Evolutionary conservation across 148 eudicot species (phyloP).

Genomic region (Rhododendron kiyosumense): DNA sequence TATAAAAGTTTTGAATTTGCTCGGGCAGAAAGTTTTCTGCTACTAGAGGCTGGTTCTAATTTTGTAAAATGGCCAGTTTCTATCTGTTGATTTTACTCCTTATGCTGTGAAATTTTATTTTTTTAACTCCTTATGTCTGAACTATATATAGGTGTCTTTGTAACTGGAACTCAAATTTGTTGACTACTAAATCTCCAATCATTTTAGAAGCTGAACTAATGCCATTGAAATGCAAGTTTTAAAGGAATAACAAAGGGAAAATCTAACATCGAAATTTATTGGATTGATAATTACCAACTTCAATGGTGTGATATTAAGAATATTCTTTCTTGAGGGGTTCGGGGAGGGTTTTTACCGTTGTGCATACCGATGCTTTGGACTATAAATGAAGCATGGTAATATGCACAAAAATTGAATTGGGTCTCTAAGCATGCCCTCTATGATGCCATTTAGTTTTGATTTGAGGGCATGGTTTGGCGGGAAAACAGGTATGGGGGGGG

Average conservation of each 20-base stretch:
- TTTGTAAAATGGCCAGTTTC: background rate
- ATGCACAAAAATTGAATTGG: no score
- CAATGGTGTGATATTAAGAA: background rate
- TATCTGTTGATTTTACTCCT: background rate
- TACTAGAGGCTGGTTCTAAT: background rate
- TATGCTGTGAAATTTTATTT: no score
- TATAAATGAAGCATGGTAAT: no score
- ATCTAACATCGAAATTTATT: background rate
- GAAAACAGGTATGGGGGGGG: no score
- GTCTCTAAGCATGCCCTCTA: no score
- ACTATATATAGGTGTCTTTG: background rate
- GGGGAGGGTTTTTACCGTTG: background rate
- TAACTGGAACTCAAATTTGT: background rate
- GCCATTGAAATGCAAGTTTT: background rate
- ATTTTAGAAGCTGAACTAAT: background rate
- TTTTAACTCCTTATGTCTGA: background rate
- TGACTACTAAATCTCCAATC: background rate
- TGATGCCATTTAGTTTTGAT: no score
- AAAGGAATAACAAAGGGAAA: background rate
- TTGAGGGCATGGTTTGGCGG: no score
- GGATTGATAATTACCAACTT: no score
- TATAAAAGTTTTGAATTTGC: background rate
- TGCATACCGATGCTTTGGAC: no score
- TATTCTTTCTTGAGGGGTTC: background rate
- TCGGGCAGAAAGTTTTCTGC: background rate